Base-by-base conservation (phyloP, 2,329 filamentous ascomycete species). In the Pseudocercospora musae region DNA sequence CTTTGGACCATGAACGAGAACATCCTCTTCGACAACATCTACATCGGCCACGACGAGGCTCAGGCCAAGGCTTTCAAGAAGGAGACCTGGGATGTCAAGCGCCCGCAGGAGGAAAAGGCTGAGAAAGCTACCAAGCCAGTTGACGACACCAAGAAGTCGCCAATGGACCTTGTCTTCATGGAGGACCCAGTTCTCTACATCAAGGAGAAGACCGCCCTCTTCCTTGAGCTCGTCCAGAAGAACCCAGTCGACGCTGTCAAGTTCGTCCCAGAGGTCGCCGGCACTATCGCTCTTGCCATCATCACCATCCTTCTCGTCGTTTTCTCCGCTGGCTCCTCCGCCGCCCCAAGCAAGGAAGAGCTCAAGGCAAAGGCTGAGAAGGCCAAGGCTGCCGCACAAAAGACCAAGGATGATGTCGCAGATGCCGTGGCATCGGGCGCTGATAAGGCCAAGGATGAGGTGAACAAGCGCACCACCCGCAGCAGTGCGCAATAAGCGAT, bases 1-100 rank as follows among this genome's bases (percentile, higher is more conserved):
- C 94, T 99, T 82, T 99, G 95, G 95, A 98, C 95, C 74, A 99
- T 99, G 95, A 94, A 97, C 82, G 96, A 88, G 78, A 90, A 97
- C 76, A 98, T 99, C 72, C 89, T 97, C 74, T 98, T 99, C 74
- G 92, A 98, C 87, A 99, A 99, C 88, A 96, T 99, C 84, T 99
- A 98, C 87, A 92, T 99, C 77, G 95, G 95, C 68, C 95, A 99
- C 87, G 98, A 94, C 20, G 78, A 95, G 71, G 92, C 92, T 75
- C 95, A 99, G 71, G 95, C 95, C 66, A 87, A 90, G 79, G 90
- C 93, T 82, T 84, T 99, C 75, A 90, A 92, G 72, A 85, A 89
- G 68, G 91, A 96, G 85, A 91, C 92, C 59, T 99, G 93, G 78
- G 89, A 91, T 75, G 80, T 92, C 81, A 99, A 99, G 90, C 84